A percentile compares a stretch with the other conserved stretches of the same genome.
These are phyloP conservation scores for Dactylorhiza incarnata DNA, from an alignment of 106 monocot species.

Conservation along the genomic window DNA sequence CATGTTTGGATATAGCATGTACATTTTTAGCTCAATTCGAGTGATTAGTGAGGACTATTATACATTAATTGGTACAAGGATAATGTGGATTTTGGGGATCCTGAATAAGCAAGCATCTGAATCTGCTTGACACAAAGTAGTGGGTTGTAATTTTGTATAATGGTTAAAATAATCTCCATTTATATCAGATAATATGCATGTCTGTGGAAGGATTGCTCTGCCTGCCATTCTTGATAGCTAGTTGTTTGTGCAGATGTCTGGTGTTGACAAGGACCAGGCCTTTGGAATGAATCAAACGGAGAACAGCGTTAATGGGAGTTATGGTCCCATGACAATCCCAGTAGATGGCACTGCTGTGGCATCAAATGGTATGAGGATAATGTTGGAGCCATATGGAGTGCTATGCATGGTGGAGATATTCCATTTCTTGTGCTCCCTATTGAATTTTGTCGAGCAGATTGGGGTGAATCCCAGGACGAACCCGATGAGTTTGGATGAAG, in stretches of 20 bases:
- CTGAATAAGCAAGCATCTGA: too few relatives aligned
- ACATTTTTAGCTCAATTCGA: too few relatives aligned
- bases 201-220: neutral
- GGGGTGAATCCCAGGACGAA: conserved; percentile 48
- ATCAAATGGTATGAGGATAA: conserved; percentile 22
- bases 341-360: conserved; percentile 17
- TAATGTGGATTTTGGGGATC: neutral
- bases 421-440: conserved; percentile 79
- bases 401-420: conserved; percentile 89
- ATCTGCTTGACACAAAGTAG: too few relatives aligned
- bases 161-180: too few relatives aligned
- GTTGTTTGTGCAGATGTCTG: conserved; percentile 38
- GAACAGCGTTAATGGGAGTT: conserved; percentile 59
- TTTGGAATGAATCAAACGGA: conserved; percentile 48
- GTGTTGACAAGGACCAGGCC: conserved; percentile 44
- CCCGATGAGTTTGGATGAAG: conserved; percentile 79
- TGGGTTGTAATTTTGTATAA: too few relatives aligned
- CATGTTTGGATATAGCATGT: too few relatives aligned
- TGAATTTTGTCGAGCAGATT: conserved; percentile 73
- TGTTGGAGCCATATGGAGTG: conserved; percentile 62
- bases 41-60: too few relatives aligned
- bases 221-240: neutral
- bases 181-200: neutral
- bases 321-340: conserved; percentile 14
- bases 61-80: neutral